Evolutionary conservation across 108 stramenopile species (phyloP).

Genomic region (Stephanodiscus triporus): DNA sequence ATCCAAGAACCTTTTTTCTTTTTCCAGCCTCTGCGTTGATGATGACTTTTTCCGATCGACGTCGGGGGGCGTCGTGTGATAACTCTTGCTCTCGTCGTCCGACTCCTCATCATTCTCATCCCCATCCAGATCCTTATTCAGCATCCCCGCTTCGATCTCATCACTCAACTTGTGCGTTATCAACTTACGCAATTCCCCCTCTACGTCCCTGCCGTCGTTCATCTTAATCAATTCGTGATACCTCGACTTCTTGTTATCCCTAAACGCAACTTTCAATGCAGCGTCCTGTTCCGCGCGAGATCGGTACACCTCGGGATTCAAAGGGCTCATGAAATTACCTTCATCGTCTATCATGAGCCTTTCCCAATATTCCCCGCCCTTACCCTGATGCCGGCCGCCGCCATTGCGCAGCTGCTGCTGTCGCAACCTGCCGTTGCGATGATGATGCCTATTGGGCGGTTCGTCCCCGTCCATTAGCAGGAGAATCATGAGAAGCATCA

Average conservation of each 20-base stretch:
- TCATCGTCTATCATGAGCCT: constrained; percentile 21
- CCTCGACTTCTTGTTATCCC: constrained; percentile 29
- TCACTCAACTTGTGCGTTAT: constrained; percentile 30
- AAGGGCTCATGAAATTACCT: constrained; percentile 18
- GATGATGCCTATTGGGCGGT: constrained; percentile 20
- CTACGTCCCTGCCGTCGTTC: constrained; percentile 63
- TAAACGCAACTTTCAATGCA: constrained; percentile 5
- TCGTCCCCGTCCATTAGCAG: constrained; percentile 88
- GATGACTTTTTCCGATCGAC: background rate
- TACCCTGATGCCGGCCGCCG: background rate
- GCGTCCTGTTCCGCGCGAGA: constrained; percentile 27
- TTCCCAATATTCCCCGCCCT: background rate
- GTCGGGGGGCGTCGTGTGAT: background rate
- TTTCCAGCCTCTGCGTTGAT: background rate
- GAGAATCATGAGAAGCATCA: constrained; percentile 83
- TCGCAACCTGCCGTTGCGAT: constrained; percentile 12
- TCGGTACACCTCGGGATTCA: constrained; percentile 11
- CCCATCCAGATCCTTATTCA: constrained; percentile 1
- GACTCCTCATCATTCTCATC: constrained; percentile 11
- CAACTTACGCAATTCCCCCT: constrained; percentile 55
- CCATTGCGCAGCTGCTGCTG: background rate
- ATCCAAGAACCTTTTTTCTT: background rate
- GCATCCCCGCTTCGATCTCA: constrained; percentile 6
- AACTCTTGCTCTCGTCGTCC: background rate
- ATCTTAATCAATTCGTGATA: constrained; percentile 52